Evolutionary conservation across 805 yeast species (phyloP).

Genomic region (Saturnispora gosingensis): DNA sequence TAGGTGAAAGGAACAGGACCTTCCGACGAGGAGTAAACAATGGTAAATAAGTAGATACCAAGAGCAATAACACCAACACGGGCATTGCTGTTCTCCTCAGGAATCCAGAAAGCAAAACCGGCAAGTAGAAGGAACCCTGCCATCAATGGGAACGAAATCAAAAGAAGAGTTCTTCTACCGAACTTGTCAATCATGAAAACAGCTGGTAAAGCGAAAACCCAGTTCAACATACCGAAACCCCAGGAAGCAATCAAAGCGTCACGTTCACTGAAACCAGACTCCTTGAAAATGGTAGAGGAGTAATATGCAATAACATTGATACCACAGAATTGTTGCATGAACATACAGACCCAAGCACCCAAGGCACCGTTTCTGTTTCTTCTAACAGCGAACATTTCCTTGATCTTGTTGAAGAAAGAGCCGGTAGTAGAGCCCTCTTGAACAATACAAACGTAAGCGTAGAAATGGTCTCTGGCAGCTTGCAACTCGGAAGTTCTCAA

Average conservation of each 20-base stretch:
- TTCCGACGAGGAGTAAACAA: conserved; percentile 75
- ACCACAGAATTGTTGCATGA: conserved; percentile 74
- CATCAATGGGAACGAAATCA: conserved; percentile 43
- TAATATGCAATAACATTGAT: conserved; percentile 68
- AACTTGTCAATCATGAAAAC: conserved; percentile 48
- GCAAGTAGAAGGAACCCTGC: conserved; percentile 47
- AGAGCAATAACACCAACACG: conserved; percentile 28
- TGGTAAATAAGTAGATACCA: conserved; percentile 52
- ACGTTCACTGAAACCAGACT: conserved; percentile 37
- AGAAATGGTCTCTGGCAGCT: conserved; percentile 66
- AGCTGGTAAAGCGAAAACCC: conserved; percentile 44
- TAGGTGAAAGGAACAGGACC: conserved; percentile 73
- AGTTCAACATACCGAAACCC: conserved; percentile 62
- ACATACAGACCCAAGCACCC: conserved; percentile 76
- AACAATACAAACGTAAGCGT: conserved; percentile 52
- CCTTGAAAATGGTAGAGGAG: conserved; percentile 57
- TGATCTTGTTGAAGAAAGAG: conserved; percentile 38
- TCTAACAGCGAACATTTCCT: conserved; percentile 58
- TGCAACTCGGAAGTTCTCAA: conserved; percentile 44
- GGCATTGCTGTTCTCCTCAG: conserved; percentile 19
- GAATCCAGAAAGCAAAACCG: conserved; percentile 37
- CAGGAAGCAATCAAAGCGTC: conserved; percentile 44
- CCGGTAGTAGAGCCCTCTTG: conserved; percentile 48
- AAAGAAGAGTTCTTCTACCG: conserved; percentile 47
- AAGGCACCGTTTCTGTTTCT: conserved; percentile 77